These are phyloP conservation scores for Abelmoschus esculentus DNA, from an alignment of 345 rosid genomes.

Conservation along the genomic window DNA sequence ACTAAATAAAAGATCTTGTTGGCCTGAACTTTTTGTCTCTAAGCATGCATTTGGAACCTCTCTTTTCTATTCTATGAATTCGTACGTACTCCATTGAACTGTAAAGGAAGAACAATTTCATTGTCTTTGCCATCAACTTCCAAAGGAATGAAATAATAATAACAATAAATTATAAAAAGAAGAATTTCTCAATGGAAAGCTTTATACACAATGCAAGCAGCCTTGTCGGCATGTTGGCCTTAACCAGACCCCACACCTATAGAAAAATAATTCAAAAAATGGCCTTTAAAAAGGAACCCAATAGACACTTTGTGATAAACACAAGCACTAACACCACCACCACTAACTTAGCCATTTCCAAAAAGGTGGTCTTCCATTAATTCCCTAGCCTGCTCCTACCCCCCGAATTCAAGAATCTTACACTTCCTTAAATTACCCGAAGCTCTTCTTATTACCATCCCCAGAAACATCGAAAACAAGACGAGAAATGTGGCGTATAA, in stretches of 20 bases:
- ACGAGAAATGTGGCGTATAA: constrained; percentile 31
- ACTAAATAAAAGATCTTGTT: neutral
- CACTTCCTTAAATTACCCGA: constrained; percentile 5
- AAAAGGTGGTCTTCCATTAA: constrained; percentile 1
- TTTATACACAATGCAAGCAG: constrained; percentile 17
- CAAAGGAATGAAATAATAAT: no score
- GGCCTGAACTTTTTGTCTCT: constrained; percentile 9
- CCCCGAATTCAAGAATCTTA: neutral
- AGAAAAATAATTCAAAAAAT: constrained; percentile 7
- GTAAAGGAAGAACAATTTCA: neutral
- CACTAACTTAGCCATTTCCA: constrained; percentile 26
- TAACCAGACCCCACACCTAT: constrained; percentile 31
- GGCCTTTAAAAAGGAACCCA: constrained; percentile 23
- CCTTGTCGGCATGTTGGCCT: constrained; percentile 37
- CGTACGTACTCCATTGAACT: constrained; percentile 11
- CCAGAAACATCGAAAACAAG: neutral
- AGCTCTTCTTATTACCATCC: neutral
- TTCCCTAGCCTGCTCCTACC: no score
- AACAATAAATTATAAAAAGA: neutral
- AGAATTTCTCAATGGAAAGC: neutral
- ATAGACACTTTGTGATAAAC: constrained; percentile 20
- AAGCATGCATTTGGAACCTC: neutral
- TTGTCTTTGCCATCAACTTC: neutral
- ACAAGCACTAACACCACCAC: constrained; percentile 37
- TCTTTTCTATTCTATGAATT: neutral